Conservation (phyloP, 2,329 filamentous ascomycete species). For the Sarocladium strictum region DNA sequence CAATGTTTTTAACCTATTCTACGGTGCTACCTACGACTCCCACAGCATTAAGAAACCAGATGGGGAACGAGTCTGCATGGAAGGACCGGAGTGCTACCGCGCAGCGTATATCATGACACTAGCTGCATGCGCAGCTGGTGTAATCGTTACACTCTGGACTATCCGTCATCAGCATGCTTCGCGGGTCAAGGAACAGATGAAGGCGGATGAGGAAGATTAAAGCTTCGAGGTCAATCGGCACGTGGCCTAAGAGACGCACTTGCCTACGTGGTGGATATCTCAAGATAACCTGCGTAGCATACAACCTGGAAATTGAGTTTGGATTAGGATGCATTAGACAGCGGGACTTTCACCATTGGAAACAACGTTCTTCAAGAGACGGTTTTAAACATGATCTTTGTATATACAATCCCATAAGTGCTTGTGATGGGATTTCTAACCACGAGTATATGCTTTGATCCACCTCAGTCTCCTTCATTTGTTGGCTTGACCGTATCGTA, state of each 20-base stretch:
- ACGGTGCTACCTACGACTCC: slow-evolving; percentile 75
- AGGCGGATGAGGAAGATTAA: slow-evolving; percentile 32
- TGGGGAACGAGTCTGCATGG: slow-evolving; percentile 67
- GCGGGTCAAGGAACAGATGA: slow-evolving; percentile 30
- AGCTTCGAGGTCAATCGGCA: not conserved
- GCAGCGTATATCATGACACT: slow-evolving; percentile 77
- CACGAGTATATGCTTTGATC: not conserved
- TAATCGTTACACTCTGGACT: slow-evolving; percentile 64
- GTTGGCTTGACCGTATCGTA: not conserved
- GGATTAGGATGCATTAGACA: not conserved
- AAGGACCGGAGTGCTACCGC: slow-evolving; percentile 76
- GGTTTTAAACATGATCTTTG: not conserved
- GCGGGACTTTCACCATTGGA: not conserved
- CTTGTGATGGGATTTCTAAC: not conserved
- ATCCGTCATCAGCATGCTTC: slow-evolving; percentile 53
- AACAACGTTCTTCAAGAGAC: not conserved
- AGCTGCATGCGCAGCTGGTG: slow-evolving; percentile 61
- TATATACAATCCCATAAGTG: slow-evolving; percentile 2
- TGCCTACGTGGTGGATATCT: too few relatives aligned
- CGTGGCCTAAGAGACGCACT: too few relatives aligned
- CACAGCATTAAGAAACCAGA: slow-evolving; percentile 64
- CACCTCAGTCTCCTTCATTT: not conserved
- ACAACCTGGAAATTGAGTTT: too few relatives aligned
- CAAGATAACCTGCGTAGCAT: too few relatives aligned
- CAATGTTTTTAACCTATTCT: slow-evolving; percentile 89